These are phyloP conservation scores for Penicillium angulare DNA, from an alignment of 495 filamentous ascomycete genomes.

Conservation along the genomic window DNA sequence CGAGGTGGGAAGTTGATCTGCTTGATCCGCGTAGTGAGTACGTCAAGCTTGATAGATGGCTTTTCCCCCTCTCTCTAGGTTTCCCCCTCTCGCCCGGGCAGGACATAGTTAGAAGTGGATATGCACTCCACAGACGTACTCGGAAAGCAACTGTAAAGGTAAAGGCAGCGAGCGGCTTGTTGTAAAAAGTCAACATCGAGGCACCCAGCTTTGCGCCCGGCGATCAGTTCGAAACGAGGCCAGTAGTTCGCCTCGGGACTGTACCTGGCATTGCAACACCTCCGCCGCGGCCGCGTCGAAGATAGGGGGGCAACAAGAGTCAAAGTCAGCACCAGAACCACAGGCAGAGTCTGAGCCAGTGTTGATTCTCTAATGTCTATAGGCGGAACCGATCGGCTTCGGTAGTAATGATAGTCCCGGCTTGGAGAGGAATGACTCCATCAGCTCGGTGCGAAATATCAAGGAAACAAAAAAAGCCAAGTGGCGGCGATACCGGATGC, in stretches of 20 bases:
- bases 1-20: background rate
- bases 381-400: slow-evolving; percentile 13
- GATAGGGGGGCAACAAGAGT: background rate
- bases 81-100: too few relatives aligned
- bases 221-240: slow-evolving; percentile 17
- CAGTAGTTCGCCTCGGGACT: slow-evolving; percentile 11
- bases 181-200: background rate
- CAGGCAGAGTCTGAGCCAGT: background rate
- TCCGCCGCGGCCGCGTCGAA: background rate
- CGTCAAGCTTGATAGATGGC: too few relatives aligned
- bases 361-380: too few relatives aligned
- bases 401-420: background rate
- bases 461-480: slow-evolving; percentile 1
- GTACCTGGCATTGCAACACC: slow-evolving; percentile 20
- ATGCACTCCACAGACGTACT: background rate
- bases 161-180: too few relatives aligned
- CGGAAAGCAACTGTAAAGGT: background rate
- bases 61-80: too few relatives aligned
- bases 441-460: background rate
- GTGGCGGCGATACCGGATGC: slow-evolving; percentile 24
- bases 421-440: slow-evolving; percentile 2
- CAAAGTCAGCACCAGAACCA: background rate
- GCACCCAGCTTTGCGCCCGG: background rate
- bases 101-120: too few relatives aligned
- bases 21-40: too few relatives aligned